Percentiles rank a stretch among this genome's conserved stretches.
These are phyloP conservation scores for Nicotiana benthamiana DNA, from an alignment of 257 asterid genomes.

Conservation along the genomic window DNA sequence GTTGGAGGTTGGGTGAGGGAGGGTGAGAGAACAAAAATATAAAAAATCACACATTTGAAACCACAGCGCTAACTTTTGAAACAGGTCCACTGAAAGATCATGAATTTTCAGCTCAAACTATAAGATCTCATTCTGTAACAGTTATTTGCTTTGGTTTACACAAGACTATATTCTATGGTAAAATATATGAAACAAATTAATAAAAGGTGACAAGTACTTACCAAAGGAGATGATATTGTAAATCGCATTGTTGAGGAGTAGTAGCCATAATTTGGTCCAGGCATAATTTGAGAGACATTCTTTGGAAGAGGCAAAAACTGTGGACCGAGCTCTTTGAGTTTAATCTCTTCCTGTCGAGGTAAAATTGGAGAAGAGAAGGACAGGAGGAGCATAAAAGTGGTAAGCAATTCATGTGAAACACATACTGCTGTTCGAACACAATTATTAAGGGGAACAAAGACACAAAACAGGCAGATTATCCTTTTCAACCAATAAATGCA, in stretches of 20 bases:
- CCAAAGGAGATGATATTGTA: conserved; percentile 85
- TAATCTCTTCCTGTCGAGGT: conserved; percentile 45
- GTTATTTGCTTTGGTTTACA: background rate
- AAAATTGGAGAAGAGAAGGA: background rate
- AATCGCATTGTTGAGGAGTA: conserved; percentile 81
- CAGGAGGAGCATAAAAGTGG: background rate
- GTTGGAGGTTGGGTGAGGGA: background rate
- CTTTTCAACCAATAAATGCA: background rate
- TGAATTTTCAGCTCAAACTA: background rate
- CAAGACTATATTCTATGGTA: background rate
- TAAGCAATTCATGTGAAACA: background rate
- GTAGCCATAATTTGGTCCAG: conserved; percentile 89
- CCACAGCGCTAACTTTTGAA: background rate
- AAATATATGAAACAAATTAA: background rate
- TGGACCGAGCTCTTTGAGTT: conserved; percentile 63
- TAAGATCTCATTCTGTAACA: background rate
- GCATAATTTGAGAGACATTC: conserved; percentile 74
- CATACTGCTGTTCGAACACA: background rate
- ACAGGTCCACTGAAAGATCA: background rate
- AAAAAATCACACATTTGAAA: background rate
- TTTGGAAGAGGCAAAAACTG: conserved; percentile 71
- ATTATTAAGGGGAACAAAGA: background rate
- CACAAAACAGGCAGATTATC: background rate
- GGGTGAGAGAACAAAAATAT: background rate
- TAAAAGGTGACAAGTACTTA: conserved; percentile 22